Evolutionary conservation across 352 stramenopile species (phyloP).

Genomic region (Globisporangium echinulatum): DNA sequence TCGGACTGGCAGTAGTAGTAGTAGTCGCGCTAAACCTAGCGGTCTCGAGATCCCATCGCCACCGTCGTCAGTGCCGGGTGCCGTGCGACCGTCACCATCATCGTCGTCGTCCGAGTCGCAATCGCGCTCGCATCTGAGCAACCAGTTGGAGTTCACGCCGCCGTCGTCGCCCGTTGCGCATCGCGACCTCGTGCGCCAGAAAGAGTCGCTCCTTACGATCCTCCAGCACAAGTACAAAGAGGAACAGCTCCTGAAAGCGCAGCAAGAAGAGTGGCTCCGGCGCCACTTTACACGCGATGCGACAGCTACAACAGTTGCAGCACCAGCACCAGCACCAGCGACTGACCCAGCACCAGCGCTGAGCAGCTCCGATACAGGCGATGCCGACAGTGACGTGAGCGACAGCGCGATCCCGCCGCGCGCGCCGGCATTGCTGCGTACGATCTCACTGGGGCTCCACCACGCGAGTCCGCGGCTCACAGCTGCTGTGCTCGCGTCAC

Average conservation of each 20-base stretch:
- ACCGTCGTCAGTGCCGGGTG: background rate
- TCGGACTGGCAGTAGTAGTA: background rate
- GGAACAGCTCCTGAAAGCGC: constrained; percentile 59
- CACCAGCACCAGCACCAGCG: constrained; percentile 5
- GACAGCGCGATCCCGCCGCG: constrained; percentile 19
- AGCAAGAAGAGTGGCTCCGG: constrained; percentile 73
- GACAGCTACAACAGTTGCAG: constrained; percentile 1
- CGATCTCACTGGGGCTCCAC: constrained; percentile 32
- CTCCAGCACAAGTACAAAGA: constrained; percentile 57
- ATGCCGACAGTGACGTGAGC: no score
- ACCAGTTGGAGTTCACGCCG: constrained; percentile 30
- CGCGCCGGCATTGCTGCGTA: constrained; percentile 32
- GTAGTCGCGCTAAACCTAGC: background rate
- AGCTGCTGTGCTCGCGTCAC: constrained; percentile 39
- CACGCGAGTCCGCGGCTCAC: constrained; percentile 41
- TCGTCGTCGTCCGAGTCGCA: background rate
- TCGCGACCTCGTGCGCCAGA: constrained; percentile 49
- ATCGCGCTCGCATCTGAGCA: no score
- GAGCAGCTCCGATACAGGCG: no score
- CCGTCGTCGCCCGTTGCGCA: constrained; percentile 60
- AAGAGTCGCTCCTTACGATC: constrained; percentile 54
- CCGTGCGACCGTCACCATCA: background rate
- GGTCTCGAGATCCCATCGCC: constrained; percentile 11
- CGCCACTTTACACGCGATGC: constrained; percentile 23
- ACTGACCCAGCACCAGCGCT: constrained; percentile 7